Evolutionary conservation across 2,329 filamentous ascomycete genomes (phyloP).

Genomic region (Lasiodiplodia citricola): DNA sequence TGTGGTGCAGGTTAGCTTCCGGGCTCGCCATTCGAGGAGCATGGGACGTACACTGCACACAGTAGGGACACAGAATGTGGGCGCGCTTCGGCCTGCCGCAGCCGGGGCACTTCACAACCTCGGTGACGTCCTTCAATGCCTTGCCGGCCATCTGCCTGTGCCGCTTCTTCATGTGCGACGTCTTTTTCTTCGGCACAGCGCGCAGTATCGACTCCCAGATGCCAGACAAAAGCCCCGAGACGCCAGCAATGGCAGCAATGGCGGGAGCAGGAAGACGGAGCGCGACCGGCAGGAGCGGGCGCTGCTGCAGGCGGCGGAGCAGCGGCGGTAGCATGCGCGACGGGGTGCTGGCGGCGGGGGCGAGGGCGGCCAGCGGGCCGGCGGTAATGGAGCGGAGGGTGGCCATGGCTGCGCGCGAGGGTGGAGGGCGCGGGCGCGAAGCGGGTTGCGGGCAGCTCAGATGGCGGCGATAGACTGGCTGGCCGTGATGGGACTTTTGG

Average conservation of each 20-base stretch:
- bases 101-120: slow-evolving; percentile 84
- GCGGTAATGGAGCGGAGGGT: slow-evolving; percentile 6
- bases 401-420: slow-evolving; percentile 19
- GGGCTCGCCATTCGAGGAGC: too few species aligned
- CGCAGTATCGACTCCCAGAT: slow-evolving; percentile 93
- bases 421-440: not conserved
- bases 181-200: slow-evolving; percentile 98
- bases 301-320: slow-evolving; percentile 52
- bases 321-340: slow-evolving; percentile 41
- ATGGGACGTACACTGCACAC: slow-evolving; percentile 72
- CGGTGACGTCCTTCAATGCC: slow-evolving; percentile 86
- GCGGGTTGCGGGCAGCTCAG: slow-evolving; percentile 42
- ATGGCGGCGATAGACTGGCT: slow-evolving; percentile 51
- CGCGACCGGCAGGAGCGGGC: slow-evolving; percentile 62
- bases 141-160: slow-evolving; percentile 95
- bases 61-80: slow-evolving; percentile 86
- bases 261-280: slow-evolving; percentile 62
- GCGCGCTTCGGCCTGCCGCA: slow-evolving; percentile 88
- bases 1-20: not conserved
- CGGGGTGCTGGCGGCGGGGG: slow-evolving; percentile 37
- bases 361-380: slow-evolving; percentile 24
- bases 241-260: slow-evolving; percentile 45
- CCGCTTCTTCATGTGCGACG: slow-evolving; percentile 93
- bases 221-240: slow-evolving; percentile 67
- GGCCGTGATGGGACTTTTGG: slow-evolving; percentile 51